Base-by-base conservation (phyloP, 371 early-diverging fungal species). In the Haplosporangium sp. region DNA sequence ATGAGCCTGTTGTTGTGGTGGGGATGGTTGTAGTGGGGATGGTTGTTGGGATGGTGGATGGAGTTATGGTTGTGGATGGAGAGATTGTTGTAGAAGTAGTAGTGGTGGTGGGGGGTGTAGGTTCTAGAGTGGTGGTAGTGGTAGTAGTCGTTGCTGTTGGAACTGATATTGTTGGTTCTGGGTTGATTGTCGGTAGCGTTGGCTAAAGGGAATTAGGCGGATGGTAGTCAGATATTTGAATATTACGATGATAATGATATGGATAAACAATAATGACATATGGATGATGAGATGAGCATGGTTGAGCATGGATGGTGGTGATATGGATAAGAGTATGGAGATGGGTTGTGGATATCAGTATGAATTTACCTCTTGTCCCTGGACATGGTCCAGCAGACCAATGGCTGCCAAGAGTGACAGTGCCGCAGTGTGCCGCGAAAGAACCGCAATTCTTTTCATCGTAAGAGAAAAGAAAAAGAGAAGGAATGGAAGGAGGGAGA, bases 391-490 rank as follows among this genome's bases (percentile, higher is more conserved):
- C 2, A 29, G 29, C 38, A 75, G 50, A 46, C 69, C 69, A 13
- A 64, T 20, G 46, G 75, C 62, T 0, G 55, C 64, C 14, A 69
- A 46, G 46, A 76, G 41, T 11, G 71, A 66, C 45, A 76, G 42
- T 46, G 29, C 29, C 29, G 29, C 29, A 29, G 29, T 29, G 29
- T 4, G 29, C 29, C 29, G 29, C 2, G 29, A 29, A 29, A 4
- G 29, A 4, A 29, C 29, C 29, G 29, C 29, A 29, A 29, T 29
- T 1, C 29, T 29, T 29, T 4, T 29, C 29, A 29, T 29, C 29
- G 4, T 29, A 20, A 41, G 45, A 40, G n/a, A 13, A 48, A 21
- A 60, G 40, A 13, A 42, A 23, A n/a, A 23, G 37, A 42, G 29
- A 36, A 18, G 23, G 13, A 23, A 37, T n/a, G 48, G 16, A 50